Percentiles rank a stretch among this genome's conserved stretches.
These are phyloP conservation scores for Ramalina intermedia DNA, from an alignment of 495 filamentous ascomycete genomes.

Conservation along the genomic window DNA sequence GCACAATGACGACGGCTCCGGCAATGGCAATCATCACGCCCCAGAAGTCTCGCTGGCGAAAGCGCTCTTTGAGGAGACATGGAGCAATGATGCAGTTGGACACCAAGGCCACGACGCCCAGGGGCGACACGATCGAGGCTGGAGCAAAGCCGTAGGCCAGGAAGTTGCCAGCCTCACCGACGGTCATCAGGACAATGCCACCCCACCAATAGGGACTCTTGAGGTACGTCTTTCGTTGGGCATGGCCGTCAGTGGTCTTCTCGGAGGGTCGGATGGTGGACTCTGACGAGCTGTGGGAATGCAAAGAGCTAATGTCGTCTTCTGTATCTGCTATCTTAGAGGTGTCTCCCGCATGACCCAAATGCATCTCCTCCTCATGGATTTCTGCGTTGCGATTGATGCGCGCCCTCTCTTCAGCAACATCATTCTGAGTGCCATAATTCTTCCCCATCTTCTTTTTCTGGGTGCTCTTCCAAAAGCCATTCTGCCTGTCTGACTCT, in stretches of 20 bases:
- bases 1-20: slow-evolving; percentile 83
- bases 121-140: slow-evolving; percentile 90
- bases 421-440: slow-evolving; percentile 22
- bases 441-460: slow-evolving; percentile 19
- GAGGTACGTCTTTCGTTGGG: slow-evolving; percentile 53
- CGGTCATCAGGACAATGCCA: slow-evolving; percentile 75
- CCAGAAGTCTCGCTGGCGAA: slow-evolving; percentile 72
- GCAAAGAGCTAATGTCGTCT: slow-evolving; percentile 20
- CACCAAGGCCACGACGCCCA: slow-evolving; percentile 87
- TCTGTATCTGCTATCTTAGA: not conserved
- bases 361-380: slow-evolving; percentile 18
- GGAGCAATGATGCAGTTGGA: slow-evolving; percentile 96
- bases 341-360: not conserved
- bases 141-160: slow-evolving; percentile 97
- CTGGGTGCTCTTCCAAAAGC: slow-evolving; percentile 15
- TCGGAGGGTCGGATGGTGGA: slow-evolving; percentile 24
- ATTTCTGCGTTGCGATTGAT: slow-evolving; percentile 15
- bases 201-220: slow-evolving; percentile 91
- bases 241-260: slow-evolving; percentile 12
- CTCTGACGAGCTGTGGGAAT: slow-evolving; percentile 23
- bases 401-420: slow-evolving; percentile 15
- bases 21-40: slow-evolving; percentile 73
- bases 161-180: slow-evolving; percentile 95
- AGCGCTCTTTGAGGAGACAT: slow-evolving; percentile 76
- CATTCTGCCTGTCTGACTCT: slow-evolving; percentile 41